These are phyloP conservation scores for Thalassiosira exigua DNA, from an alignment of 352 stramenopile species.

Conservation along the genomic window DNA sequence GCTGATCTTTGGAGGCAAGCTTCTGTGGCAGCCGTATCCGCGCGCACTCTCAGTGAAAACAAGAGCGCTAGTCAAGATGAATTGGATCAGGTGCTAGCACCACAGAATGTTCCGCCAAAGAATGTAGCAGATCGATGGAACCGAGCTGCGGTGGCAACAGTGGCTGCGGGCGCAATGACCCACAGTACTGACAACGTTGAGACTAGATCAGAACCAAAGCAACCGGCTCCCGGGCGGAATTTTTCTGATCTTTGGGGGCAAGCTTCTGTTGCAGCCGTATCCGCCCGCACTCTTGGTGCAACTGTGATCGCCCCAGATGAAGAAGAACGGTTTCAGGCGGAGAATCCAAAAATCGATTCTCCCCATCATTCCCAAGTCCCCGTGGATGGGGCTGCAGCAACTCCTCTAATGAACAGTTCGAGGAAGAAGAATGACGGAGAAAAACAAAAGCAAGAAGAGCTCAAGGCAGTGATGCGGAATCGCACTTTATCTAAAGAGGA, in stretches of 20 bases:
- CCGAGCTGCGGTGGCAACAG: slow-evolving; percentile 11
- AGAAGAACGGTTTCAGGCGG: too few species aligned
- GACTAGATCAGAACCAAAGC: neutral
- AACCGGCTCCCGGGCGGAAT: neutral
- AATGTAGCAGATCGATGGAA: slow-evolving; percentile 11
- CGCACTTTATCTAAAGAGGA: neutral
- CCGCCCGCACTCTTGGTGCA: too few species aligned
- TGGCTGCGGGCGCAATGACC: slow-evolving; percentile 9
- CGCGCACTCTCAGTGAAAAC: neutral
- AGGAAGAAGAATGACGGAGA: neutral
- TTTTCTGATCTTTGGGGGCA: neutral
- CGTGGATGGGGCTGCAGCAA: neutral
- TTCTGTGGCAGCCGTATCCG: neutral
- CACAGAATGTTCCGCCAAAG: neutral
- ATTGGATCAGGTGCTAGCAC: neutral
- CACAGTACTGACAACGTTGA: neutral
- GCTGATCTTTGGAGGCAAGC: neutral
- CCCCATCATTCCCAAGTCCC: neutral
- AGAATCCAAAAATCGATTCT: too few species aligned
- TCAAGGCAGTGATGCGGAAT: slow-evolving; percentile 17
- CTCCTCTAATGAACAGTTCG: slow-evolving; percentile 1
- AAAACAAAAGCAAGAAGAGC: neutral
- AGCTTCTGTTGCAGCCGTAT: too few species aligned
- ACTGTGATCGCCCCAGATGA: too few species aligned
- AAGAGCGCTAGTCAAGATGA: neutral